Evolutionary conservation across 2,329 filamentous ascomycete species (phyloP).

Genomic region (Thielaviopsis ethacetica): DNA sequence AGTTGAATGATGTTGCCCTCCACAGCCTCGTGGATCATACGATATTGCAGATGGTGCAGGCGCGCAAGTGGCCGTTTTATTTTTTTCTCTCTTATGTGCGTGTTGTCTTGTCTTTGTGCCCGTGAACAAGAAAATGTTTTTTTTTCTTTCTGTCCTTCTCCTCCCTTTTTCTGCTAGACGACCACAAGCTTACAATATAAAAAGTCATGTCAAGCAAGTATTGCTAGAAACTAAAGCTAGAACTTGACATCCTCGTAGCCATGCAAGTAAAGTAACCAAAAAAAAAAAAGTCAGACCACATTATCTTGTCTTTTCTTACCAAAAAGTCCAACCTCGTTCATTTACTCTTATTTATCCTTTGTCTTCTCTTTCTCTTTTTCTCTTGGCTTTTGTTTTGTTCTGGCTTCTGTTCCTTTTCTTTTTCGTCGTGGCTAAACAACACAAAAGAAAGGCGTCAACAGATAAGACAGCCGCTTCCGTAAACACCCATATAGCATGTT

Average conservation of each 20-base stretch:
- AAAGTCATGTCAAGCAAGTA: too few relatives aligned
- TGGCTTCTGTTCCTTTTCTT: not conserved
- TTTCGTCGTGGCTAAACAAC: not conserved
- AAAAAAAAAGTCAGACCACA: not conserved
- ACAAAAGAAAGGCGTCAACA: not conserved
- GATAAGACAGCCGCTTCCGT: not conserved
- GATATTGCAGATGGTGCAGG: conserved; percentile 16
- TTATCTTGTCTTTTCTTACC: not conserved
- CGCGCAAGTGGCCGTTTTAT: not conserved
- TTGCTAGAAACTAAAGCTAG: too few relatives aligned
- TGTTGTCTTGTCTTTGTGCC: not conserved
- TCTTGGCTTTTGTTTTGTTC: not conserved
- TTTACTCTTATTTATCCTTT: too few relatives aligned
- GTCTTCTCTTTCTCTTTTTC: not conserved
- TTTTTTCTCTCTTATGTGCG: not conserved
- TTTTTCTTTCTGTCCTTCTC: not conserved
- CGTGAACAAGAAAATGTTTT: too few relatives aligned
- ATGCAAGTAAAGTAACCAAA: not conserved
- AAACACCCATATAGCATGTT: not conserved
- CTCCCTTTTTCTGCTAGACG: not conserved
- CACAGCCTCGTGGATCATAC: conserved; percentile 24
- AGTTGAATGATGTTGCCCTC: conserved; percentile 16
- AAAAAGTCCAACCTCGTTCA: not conserved
- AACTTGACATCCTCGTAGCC: too few relatives aligned
- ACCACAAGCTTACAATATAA: too few relatives aligned